phyloP scores from a whole-genome alignment of 805 yeast species.

The Myxozyma monticola region DNA sequence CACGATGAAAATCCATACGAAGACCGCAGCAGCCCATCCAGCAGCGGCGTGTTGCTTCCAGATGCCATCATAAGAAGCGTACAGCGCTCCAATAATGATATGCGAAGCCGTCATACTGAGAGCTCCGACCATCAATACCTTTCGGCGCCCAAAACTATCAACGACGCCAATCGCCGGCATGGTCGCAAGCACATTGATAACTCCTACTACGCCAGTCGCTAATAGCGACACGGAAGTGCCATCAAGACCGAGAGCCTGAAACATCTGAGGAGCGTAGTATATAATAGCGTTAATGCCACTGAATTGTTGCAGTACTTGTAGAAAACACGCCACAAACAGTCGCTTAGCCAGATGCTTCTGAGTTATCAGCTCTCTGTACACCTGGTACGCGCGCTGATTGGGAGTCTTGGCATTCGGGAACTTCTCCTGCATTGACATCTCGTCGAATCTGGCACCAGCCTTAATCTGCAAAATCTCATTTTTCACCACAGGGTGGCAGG shows the following conservation, averaged over 20 bases:
- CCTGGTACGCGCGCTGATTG: slow-evolving; percentile 8
- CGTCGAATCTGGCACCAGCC: slow-evolving; percentile 29
- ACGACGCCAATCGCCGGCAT: slow-evolving; percentile 56
- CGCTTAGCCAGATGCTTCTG: slow-evolving; percentile 22
- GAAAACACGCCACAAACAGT: slow-evolving; percentile 23
- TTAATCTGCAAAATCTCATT: background rate
- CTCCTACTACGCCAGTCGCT: slow-evolving; percentile 47
- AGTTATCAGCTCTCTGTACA: slow-evolving; percentile 21
- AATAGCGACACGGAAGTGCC: slow-evolving; percentile 50
- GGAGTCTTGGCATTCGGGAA: slow-evolving; percentile 25
- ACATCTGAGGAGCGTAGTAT: slow-evolving; percentile 50
- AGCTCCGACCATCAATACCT: slow-evolving; percentile 61
- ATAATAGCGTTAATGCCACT: slow-evolving; percentile 51
- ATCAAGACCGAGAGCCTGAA: slow-evolving; percentile 49
- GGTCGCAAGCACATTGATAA: slow-evolving; percentile 52
- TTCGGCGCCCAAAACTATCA: slow-evolving; percentile 67
- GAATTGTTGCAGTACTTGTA: slow-evolving; percentile 35
- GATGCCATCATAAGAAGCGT: slow-evolving; percentile 43
- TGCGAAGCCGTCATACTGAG: slow-evolving; percentile 55
- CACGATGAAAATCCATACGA: slow-evolving; percentile 32
- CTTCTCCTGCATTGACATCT: slow-evolving; percentile 23
- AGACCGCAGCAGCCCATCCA: slow-evolving; percentile 31
- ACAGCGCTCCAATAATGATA: slow-evolving; percentile 44
- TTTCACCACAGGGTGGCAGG: background rate
- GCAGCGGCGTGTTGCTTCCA: slow-evolving; percentile 38